A percentile compares a stretch with the other conserved stretches of the same genome.
phyloP scores from a whole-genome alignment of 306 rosid species.

The Hippophae gyantsensis region DNA sequence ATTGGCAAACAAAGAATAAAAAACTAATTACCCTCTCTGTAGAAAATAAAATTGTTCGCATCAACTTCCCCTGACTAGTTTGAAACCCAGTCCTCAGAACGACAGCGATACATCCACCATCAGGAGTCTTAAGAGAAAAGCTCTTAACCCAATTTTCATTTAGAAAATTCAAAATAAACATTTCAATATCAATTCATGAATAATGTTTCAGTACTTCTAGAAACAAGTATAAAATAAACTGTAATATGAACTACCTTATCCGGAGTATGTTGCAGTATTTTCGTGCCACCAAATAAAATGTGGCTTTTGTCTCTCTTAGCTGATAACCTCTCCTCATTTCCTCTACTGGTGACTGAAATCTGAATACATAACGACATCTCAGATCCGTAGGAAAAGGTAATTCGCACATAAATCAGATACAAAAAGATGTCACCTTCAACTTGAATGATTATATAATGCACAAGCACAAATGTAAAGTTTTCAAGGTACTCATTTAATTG shows the following conservation, averaged over 20 bases:
- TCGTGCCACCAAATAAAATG: conserved; percentile 92
- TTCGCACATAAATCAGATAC: conserved; percentile 1
- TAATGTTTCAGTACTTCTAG: conserved; percentile 5
- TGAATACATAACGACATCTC: conserved; percentile 24
- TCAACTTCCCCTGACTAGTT: conserved; percentile 97
- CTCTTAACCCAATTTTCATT: conserved; percentile 43
- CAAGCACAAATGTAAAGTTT: not conserved
- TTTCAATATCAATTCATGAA: conserved; percentile 14
- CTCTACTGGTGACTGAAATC: conserved; percentile 68
- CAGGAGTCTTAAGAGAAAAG: conserved; percentile 80
- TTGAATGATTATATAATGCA: not conserved
- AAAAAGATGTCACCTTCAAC: conserved; percentile 6
- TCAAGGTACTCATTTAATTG: not conserved
- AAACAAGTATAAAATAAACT: not conserved
- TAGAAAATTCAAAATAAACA: conserved; percentile 17
- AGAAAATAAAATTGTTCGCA: conserved; percentile 97
- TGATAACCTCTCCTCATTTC: conserved; percentile 69
- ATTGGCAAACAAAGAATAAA: conserved; percentile 13
- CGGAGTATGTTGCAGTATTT: conserved; percentile 90
- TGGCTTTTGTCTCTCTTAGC: conserved; percentile 79
- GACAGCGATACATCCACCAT: conserved; percentile 95
- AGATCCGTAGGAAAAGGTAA: not conserved
- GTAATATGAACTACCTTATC: conserved; percentile 57
- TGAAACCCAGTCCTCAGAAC: conserved; percentile 96
- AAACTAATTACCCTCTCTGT: conserved; percentile 78